Percentiles rank a stretch among this genome's conserved stretches.
Evolutionary conservation across 1,139 yeast genomes (phyloP).

Genomic region (Kurtzmaniella natalensis): DNA sequence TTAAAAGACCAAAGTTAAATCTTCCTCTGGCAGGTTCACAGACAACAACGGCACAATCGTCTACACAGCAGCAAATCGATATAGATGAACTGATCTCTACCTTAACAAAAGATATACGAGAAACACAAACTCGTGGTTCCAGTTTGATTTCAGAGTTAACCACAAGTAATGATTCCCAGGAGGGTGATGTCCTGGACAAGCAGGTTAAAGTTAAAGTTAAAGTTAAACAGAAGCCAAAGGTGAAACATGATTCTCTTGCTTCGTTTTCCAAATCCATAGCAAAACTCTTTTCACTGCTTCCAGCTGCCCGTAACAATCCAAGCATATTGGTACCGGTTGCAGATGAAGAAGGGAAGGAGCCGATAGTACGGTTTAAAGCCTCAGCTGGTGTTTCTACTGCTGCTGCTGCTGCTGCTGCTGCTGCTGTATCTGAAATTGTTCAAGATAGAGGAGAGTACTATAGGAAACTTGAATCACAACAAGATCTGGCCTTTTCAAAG

Average conservation of each 20-base stretch:
- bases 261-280: constrained; percentile 13
- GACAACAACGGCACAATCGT: too few species aligned
- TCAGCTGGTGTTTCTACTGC: background rate
- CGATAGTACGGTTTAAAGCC: background rate
- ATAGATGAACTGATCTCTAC: constrained; percentile 28
- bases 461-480: constrained; percentile 21
- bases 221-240: constrained; percentile 16
- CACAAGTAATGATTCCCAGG: background rate
- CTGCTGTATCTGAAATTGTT: too few species aligned
- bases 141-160: constrained; percentile 11
- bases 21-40: constrained; percentile 34
- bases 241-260: constrained; percentile 7
- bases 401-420: too few species aligned
- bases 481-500: constrained; percentile 26
- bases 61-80: too few species aligned
- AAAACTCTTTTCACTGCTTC: constrained; percentile 20
- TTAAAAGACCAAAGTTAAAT: constrained; percentile 51
- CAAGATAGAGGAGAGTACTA: constrained; percentile 22
- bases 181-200: background rate
- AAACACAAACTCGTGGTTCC: constrained; percentile 14
- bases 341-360: constrained; percentile 15
- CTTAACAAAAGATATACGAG: constrained; percentile 21
- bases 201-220: constrained; percentile 18
- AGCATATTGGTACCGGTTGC: constrained; percentile 25
- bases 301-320: constrained; percentile 23